Evolutionary conservation across 2,329 filamentous ascomycete species (phyloP).

Genomic region (Sordariomycetes sp.): DNA sequence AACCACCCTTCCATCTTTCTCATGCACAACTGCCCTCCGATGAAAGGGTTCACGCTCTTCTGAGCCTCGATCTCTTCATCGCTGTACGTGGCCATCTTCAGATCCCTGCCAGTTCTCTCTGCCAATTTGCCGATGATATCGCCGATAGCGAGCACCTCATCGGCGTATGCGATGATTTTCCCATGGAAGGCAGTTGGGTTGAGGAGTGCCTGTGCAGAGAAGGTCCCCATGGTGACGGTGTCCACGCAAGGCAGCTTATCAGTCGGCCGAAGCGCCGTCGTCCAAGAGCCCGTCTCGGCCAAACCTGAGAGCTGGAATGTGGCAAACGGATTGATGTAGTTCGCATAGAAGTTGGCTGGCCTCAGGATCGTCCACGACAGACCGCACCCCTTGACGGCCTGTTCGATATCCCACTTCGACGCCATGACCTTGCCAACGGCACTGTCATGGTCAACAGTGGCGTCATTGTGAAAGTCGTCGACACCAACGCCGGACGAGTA

Average conservation of each 20-base stretch:
- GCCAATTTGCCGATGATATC: conserved; percentile 26
- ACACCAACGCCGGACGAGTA: conserved; percentile 23
- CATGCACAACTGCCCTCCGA: conserved; percentile 25
- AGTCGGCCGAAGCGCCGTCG: conserved; percentile 22
- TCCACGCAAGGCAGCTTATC: conserved; percentile 32
- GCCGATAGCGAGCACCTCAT: conserved; percentile 26
- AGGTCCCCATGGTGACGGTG: conserved; percentile 34
- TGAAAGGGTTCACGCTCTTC: conserved; percentile 24
- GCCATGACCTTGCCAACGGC: conserved; percentile 18
- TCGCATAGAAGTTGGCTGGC: conserved; percentile 41
- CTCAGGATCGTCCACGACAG: conserved; percentile 38
- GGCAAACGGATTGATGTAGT: conserved; percentile 33
- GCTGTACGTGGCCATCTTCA: conserved; percentile 27
- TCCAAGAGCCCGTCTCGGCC: conserved; percentile 24
- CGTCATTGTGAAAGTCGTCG: conserved; percentile 16
- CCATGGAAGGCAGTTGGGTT: conserved; percentile 28
- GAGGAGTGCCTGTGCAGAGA: conserved; percentile 31
- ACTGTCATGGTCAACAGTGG: conserved; percentile 14
- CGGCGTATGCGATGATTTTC: conserved; percentile 28
- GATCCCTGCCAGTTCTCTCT: conserved; percentile 18
- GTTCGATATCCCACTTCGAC: conserved; percentile 33
- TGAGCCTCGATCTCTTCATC: conserved; percentile 28
- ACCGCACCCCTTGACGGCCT: conserved; percentile 24
- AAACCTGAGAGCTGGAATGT: conserved; percentile 26
- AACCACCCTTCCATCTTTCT: conserved; percentile 23